Evolutionary conservation across 768 basidiomycete genomes (phyloP), one percentile per base, ranked within the genome.

Genomic region (Lactarius akahatsu): DNA sequence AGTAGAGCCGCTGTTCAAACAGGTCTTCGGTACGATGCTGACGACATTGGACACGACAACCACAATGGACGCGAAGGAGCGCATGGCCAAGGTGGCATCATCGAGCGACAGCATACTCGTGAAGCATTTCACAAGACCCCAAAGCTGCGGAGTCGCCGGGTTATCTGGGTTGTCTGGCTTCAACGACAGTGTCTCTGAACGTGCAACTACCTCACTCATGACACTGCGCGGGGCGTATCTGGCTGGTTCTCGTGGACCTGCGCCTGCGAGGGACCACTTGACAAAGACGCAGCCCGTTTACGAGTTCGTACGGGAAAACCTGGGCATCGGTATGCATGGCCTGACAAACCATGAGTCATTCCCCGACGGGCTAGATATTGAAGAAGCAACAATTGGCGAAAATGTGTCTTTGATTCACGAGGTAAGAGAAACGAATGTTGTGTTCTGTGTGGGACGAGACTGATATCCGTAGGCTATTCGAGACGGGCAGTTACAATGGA

Each of bases 271-370:
- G 65, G 70, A 72, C 18, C 84, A 80, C 75, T 81, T 96, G 67
- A 85, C 85, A 72, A 85, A 82, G 73, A 92, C 91, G 4, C 81
- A 84, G 16, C 78, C 85, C 6, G 75, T 94, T 30, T 96, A 96
- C 77, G 86, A 90, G 74, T 95, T 86, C 69, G 85, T 96, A 2
- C 81, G 93, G 50, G 68, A 82, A 20, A 83, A 81, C 8, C 77
- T 94, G 32, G 90, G 90, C 20, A 84, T 94, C 65, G 77, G 79
- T 69, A 94, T 92, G 90, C 86, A 92, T 70, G 92, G 92, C n/a
- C 78, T 81, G 9, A 89, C 91, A 71, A 94, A 94, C 73, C 80
- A 86, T 65, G 77, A 79, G 45, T 75, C 77, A 4, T 89, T 86
- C 71, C 83, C 78, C 66, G 82, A 83, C 61, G 89, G 91, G 10